A percentile compares a stretch with the other conserved stretches of the same genome.
Conservation (phyloP, 768 basidiomycete genomes). For the Suillus ampliporus region DNA sequence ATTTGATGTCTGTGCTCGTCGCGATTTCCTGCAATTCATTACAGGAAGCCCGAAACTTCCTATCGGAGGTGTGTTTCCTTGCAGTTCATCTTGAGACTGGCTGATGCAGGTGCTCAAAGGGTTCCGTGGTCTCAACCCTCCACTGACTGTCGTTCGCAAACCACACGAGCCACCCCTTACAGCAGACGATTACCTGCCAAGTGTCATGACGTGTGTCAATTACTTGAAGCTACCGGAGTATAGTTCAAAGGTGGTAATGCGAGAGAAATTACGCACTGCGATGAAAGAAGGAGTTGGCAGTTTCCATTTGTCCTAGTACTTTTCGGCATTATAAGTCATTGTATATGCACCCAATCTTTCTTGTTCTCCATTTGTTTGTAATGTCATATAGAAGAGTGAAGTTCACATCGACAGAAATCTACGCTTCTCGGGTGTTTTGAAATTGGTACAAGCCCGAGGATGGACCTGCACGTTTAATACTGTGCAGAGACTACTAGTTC, state of each 20-base stretch:
- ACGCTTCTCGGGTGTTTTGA: too few relatives aligned
- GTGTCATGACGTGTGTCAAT: conserved; percentile 99
- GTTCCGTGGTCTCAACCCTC: conserved; percentile 93
- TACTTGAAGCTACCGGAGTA: conserved; percentile 97
- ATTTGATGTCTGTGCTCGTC: conserved; percentile 73
- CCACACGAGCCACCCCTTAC: conserved; percentile 90
- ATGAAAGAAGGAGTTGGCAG: conserved; percentile 95
- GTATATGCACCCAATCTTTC: conserved; percentile 24
- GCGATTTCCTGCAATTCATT: conserved; percentile 94
- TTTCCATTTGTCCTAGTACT: conserved; percentile 89
- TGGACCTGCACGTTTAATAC: too few relatives aligned
- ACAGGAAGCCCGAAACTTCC: conserved; percentile 97
- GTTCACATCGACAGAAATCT: background rate
- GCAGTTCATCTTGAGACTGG: background rate
- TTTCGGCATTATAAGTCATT: conserved; percentile 24
- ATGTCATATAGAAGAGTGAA: conserved; percentile 14
- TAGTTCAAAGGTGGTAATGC: conserved; percentile 84
- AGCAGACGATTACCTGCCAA: conserved; percentile 94
- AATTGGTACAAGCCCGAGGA: too few relatives aligned
- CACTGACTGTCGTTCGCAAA: conserved; percentile 95
- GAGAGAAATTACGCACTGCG: conserved; percentile 80
- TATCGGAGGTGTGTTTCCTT: conserved; percentile 76
- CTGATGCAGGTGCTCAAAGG: conserved; percentile 48
- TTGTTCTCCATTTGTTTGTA: conserved; percentile 11
- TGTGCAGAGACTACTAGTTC: too few relatives aligned